Conservation (phyloP, 1,284 basidiomycete species). For the Cerioporus squamosus region DNA sequence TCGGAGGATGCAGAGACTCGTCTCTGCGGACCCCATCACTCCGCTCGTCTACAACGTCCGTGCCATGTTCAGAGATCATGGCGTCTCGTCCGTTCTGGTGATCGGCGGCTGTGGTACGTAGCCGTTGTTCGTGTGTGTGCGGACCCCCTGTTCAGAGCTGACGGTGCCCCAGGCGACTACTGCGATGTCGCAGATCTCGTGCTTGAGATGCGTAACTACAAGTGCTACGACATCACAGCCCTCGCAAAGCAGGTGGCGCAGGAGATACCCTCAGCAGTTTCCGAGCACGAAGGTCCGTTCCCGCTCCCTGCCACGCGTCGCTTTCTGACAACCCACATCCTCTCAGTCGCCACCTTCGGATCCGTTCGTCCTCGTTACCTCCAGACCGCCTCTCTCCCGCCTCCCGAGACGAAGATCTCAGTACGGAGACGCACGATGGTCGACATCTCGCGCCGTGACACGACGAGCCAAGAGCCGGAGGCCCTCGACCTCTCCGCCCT, state of each 20-base stretch:
- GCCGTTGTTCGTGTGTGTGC: too few relatives aligned
- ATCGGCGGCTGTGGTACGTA: constrained; percentile 30
- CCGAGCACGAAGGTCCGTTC: constrained; percentile 15
- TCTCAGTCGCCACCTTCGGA: constrained; percentile 13
- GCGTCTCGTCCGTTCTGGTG: constrained; percentile 28
- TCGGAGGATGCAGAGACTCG: constrained; percentile 27
- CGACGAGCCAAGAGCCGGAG: constrained; percentile 1
- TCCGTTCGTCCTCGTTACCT: constrained; percentile 5
- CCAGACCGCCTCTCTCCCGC: constrained; percentile 6
- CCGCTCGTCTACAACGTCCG: constrained; percentile 29
- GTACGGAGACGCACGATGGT: constrained; percentile 19
- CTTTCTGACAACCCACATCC: neutral
- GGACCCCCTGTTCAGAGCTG: neutral
- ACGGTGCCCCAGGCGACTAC: constrained; percentile 21
- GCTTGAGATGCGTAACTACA: constrained; percentile 29
- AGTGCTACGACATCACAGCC: constrained; percentile 25
- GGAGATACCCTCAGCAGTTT: constrained; percentile 27
- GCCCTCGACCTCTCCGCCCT: constrained; percentile 23
- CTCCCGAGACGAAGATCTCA: constrained; percentile 10
- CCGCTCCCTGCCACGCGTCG: neutral
- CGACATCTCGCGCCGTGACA: constrained; percentile 5
- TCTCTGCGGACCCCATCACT: constrained; percentile 25
- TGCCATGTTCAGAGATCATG: constrained; percentile 23
- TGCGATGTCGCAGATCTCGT: constrained; percentile 32
- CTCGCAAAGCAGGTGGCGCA: constrained; percentile 21